These are phyloP conservation scores for Dactylellina sp. DNA, from an alignment of 2,329 filamentous ascomycete genomes.

Conservation along the genomic window DNA sequence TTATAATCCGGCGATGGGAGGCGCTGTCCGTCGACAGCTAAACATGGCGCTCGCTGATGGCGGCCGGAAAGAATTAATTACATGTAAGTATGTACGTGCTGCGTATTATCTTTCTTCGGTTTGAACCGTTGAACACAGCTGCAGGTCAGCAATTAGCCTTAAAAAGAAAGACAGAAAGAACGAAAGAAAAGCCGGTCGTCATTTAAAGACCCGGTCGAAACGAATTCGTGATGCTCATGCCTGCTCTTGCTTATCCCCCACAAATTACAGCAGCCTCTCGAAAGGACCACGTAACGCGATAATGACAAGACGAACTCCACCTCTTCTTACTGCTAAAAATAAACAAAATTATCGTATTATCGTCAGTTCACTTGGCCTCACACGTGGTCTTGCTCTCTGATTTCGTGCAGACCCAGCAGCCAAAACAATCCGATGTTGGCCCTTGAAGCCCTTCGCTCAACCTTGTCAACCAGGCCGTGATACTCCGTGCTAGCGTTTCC, in stretches of 20 bases:
- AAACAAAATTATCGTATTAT: conserved; percentile 9
- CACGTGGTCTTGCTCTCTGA: conserved; percentile 44
- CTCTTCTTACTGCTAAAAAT: conserved; percentile 47
- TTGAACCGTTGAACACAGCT: conserved; percentile 16
- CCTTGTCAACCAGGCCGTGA: conserved; percentile 15
- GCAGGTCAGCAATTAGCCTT: conserved; percentile 50
- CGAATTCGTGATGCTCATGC: too few relatives aligned
- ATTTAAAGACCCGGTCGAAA: neutral
- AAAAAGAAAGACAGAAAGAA: conserved; percentile 3
- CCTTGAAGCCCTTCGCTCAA: conserved; percentile 14
- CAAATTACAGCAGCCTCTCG: conserved; percentile 53
- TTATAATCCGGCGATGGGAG: conserved; percentile 42
- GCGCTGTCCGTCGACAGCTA: conserved; percentile 36
- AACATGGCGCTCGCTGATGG: conserved; percentile 27
- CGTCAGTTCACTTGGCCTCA: conserved; percentile 10
- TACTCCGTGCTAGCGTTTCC: conserved; percentile 21
- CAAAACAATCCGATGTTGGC: conserved; percentile 30
- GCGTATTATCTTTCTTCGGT: too few relatives aligned
- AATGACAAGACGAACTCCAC: conserved; percentile 10
- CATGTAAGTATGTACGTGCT: too few relatives aligned
- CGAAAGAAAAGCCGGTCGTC: neutral
- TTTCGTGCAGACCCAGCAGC: conserved; percentile 25
- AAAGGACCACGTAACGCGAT: conserved; percentile 36
- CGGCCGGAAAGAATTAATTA: neutral
- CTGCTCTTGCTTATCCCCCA: conserved; percentile 54